These are phyloP conservation scores for Linanthus parryae DNA, from an alignment of 148 eudicot genomes.

Conservation along the genomic window DNA sequence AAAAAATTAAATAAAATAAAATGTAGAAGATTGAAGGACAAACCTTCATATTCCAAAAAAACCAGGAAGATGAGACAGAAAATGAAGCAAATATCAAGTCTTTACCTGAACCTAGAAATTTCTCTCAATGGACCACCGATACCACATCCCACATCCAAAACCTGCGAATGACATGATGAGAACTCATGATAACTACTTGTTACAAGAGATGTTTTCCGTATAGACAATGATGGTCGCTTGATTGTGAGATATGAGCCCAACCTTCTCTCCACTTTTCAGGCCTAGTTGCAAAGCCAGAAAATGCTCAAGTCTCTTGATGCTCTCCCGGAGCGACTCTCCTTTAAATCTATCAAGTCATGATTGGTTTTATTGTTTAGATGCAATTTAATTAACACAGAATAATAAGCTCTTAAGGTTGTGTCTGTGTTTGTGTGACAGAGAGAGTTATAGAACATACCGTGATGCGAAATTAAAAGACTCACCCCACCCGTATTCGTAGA, in stretches of 20 bases:
- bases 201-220: not conserved
- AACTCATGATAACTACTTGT: not conserved
- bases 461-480: constrained; percentile 89
- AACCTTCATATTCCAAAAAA: no score
- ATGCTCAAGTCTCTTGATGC: constrained; percentile 88
- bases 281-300: constrained; percentile 84
- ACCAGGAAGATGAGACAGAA: not conserved
- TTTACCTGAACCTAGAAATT: constrained; percentile 74
- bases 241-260: constrained; percentile 8
- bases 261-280: constrained; percentile 73
- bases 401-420: not conserved
- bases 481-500: constrained; percentile 95
- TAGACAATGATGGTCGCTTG: not conserved
- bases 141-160: constrained; percentile 90
- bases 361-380: not conserved
- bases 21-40: no score
- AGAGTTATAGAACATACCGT: no score
- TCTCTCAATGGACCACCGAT: constrained; percentile 89
- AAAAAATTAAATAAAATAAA: no score
- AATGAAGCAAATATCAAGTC: not conserved
- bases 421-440: no score
- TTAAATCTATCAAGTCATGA: constrained; percentile 44
- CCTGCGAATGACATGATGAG: constrained; percentile 28
- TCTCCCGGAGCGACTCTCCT: constrained; percentile 77
- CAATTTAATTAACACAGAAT: not conserved